These are phyloP conservation scores for Croton laevigatus DNA, from an alignment of 441 rosid genomes.

Conservation along the genomic window DNA sequence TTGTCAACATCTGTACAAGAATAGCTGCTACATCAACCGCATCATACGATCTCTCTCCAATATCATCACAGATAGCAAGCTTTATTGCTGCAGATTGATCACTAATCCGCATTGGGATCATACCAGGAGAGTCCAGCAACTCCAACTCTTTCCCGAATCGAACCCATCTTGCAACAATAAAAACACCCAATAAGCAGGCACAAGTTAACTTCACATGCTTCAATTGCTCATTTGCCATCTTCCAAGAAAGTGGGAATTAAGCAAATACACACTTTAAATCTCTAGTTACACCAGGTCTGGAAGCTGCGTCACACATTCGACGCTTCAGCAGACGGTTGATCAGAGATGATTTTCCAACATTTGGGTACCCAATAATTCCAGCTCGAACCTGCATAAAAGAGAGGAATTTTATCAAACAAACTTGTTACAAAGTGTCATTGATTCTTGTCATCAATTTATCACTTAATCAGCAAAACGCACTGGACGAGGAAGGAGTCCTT, in stretches of 20 bases:
- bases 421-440: not conserved
- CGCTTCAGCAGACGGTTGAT: conserved; percentile 87
- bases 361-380: conserved; percentile 93
- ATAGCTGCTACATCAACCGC: conserved; percentile 76
- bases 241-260: not conserved
- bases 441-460: not conserved
- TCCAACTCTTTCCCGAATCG: conserved; percentile 82
- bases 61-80: conserved; percentile 96
- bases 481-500: conserved; percentile 84
- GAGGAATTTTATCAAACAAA: conserved; percentile 7
- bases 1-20: conserved; percentile 76
- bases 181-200: not conserved
- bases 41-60: conserved; percentile 92
- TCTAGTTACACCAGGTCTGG: conserved; percentile 95
- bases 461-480: conserved; percentile 37
- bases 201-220: not conserved
- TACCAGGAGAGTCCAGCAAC: conserved; percentile 89
- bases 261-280: conserved; percentile 55
- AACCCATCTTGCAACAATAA: conserved; percentile 66
- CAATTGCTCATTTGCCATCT: not conserved
- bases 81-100: conserved; percentile 95
- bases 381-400: conserved; percentile 69
- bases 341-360: conserved; percentile 94
- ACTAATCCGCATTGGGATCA: conserved; percentile 84
- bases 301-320: conserved; percentile 86